Conservation (phyloP, 805 yeast genomes). For the Dipodascopsis tothii region DNA sequence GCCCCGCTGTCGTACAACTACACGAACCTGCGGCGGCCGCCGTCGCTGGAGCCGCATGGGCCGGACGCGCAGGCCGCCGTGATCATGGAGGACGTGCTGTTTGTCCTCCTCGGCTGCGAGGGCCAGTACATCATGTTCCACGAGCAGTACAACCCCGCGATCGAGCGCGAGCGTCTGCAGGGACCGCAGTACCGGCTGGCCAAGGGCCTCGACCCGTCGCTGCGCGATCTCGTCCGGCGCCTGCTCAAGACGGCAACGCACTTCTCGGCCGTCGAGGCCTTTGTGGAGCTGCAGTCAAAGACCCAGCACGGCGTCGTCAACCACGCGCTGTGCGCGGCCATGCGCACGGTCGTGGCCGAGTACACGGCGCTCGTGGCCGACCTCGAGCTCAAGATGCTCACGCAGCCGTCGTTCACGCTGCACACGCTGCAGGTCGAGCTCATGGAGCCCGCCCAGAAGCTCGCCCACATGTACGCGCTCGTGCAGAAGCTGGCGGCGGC, state of each 20-base stretch:
- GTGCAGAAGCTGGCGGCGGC: conserved; percentile 40
- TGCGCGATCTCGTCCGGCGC: conserved; percentile 60
- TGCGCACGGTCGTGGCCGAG: conserved; percentile 40
- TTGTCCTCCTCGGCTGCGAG: conserved; percentile 54
- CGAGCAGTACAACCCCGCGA: conserved; percentile 48
- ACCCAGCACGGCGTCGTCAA: conserved; percentile 59
- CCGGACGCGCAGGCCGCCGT: conserved; percentile 62
- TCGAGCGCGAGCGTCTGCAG: conserved; percentile 37
- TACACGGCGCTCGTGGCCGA: conserved; percentile 28
- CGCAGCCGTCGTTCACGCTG: conserved; percentile 48
- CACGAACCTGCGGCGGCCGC: conserved; percentile 3
- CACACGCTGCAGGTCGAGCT: conserved; percentile 50
- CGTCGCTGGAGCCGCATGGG: conserved; percentile 27
- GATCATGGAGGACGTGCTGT: conserved; percentile 60
- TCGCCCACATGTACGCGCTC: conserved; percentile 54
- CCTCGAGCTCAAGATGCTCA: conserved; percentile 49
- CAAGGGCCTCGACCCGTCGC: conserved; percentile 62
- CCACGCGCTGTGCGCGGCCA: conserved; percentile 61
- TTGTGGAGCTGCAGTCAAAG: conserved; percentile 52
- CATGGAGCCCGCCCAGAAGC: conserved; percentile 33
- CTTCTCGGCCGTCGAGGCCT: conserved; percentile 51
- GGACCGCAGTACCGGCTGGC: conserved; percentile 76
- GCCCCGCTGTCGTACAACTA: conserved; percentile 15
- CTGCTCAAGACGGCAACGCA: conserved; percentile 56
- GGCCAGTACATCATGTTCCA: conserved; percentile 69